Conservation (phyloP, 148 eudicot genomes). For the Diospyros lotus region DNA sequence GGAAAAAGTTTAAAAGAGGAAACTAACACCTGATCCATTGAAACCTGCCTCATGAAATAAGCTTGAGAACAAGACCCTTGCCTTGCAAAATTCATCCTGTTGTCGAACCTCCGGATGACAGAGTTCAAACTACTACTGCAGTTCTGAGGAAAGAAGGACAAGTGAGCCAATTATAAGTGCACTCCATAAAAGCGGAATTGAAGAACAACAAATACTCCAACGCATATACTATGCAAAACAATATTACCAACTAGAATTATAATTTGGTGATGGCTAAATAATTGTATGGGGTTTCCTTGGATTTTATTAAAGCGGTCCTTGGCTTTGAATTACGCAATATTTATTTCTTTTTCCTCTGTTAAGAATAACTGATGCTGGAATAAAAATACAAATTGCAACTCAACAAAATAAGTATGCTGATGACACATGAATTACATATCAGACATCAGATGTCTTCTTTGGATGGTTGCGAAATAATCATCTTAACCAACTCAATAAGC, state of each 20-base stretch:
- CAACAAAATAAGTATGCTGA: too few relatives aligned
- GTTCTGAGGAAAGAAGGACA: conserved; percentile 33
- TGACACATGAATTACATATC: too few relatives aligned
- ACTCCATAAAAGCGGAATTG: neutral
- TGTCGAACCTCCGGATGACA: conserved; percentile 54
- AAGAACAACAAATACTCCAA: neutral
- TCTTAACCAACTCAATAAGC: neutral
- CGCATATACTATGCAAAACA: neutral
- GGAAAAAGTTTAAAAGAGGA: neutral
- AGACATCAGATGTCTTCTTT: neutral
- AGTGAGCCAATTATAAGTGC: neutral
- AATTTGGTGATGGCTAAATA: too few relatives aligned
- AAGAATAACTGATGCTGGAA: too few relatives aligned
- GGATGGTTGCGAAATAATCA: neutral
- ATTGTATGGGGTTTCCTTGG: too few relatives aligned
- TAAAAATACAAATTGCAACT: too few relatives aligned
- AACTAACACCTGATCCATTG: conserved; percentile 39
- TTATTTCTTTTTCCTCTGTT: too few relatives aligned
- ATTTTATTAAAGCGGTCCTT: too few relatives aligned
- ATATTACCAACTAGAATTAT: too few relatives aligned
- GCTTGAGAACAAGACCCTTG: conserved; percentile 65
- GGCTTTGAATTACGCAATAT: too few relatives aligned
- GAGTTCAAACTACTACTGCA: conserved; percentile 58
- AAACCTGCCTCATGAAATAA: conserved; percentile 62
- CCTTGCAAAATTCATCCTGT: conserved; percentile 45